phyloP scores from a whole-genome alignment of 768 basidiomycete species.

The Lepiota venenata region DNA sequence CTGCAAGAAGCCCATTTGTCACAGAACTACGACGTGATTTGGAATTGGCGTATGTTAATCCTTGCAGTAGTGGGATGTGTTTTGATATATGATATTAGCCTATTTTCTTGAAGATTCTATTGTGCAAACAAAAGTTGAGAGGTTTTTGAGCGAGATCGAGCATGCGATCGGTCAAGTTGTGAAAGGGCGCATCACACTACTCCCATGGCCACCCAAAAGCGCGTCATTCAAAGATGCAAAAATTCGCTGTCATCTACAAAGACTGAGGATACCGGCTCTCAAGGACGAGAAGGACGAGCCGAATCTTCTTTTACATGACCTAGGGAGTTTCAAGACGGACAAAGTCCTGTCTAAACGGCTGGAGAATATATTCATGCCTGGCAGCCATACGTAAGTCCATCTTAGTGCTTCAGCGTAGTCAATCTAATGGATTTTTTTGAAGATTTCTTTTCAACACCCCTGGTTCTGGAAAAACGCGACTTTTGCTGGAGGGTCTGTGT shows the following conservation, averaged over 20 bases:
- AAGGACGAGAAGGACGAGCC: slow-evolving; percentile 40
- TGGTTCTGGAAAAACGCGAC: slow-evolving; percentile 43
- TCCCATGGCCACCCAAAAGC: slow-evolving; percentile 27
- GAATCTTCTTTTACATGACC: slow-evolving; percentile 37
- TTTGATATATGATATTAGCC: neutral
- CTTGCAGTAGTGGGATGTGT: neutral
- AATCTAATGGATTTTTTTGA: neutral
- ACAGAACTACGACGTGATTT: slow-evolving; percentile 28
- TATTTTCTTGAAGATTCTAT: slow-evolving; percentile 9
- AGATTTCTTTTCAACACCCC: slow-evolving; percentile 48
- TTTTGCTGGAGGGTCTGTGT: slow-evolving; percentile 42
- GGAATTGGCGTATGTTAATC: slow-evolving; percentile 27
- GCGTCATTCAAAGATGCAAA: slow-evolving; percentile 18
- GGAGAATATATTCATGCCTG: slow-evolving; percentile 39
- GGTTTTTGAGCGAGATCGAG: slow-evolving; percentile 24
- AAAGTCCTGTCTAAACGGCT: slow-evolving; percentile 27
- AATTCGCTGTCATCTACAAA: slow-evolving; percentile 23
- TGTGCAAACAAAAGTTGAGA: slow-evolving; percentile 19
- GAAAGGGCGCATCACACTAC: slow-evolving; percentile 27
- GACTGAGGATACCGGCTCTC: slow-evolving; percentile 30
- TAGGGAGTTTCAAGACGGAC: slow-evolving; percentile 35
- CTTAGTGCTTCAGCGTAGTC: neutral
- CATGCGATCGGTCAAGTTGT: slow-evolving; percentile 30
- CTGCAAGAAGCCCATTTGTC: slow-evolving; percentile 28
- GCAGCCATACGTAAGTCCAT: slow-evolving; percentile 37